These are phyloP conservation scores for Thalassiosira livingstoniorum DNA, from an alignment of 352 stramenopile species.

Conservation along the genomic window DNA sequence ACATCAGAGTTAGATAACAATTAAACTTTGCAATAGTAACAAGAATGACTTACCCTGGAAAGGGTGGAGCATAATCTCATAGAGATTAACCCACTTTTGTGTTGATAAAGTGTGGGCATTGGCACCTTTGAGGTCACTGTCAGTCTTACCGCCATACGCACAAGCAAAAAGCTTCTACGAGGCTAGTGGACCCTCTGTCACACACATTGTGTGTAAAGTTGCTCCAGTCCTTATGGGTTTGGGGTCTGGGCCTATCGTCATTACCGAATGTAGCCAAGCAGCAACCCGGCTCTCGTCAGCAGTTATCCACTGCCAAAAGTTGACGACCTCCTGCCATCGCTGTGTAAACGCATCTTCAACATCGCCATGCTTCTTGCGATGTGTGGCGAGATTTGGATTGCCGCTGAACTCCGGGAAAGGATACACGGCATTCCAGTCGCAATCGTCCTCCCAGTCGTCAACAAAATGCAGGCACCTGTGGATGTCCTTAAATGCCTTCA, in stretches of 20 bases:
- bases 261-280: constrained; percentile 14
- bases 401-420: neutral
- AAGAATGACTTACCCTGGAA: too few species aligned
- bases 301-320: neutral
- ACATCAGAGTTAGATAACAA: too few species aligned
- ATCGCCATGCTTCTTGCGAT: neutral
- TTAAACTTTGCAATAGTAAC: too few species aligned
- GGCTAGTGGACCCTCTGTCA: constrained; percentile 5
- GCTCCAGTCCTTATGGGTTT: constrained; percentile 27
- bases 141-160: constrained; percentile 13
- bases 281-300: constrained; percentile 3
- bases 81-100: constrained; percentile 2
- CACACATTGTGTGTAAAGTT: constrained; percentile 24
- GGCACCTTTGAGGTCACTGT: neutral
- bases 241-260: constrained; percentile 22
- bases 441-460: neutral
- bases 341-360: neutral
- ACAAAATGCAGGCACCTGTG: neutral
- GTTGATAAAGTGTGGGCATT: neutral
- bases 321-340: neutral
- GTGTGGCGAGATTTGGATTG: neutral
- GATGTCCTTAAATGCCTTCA: neutral
- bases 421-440: neutral
- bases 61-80: too few species aligned
- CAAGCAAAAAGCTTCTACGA: constrained; percentile 29